phyloP scores from a whole-genome alignment of 2,329 filamentous ascomycete species.

The Neonectria neomacrospora region DNA sequence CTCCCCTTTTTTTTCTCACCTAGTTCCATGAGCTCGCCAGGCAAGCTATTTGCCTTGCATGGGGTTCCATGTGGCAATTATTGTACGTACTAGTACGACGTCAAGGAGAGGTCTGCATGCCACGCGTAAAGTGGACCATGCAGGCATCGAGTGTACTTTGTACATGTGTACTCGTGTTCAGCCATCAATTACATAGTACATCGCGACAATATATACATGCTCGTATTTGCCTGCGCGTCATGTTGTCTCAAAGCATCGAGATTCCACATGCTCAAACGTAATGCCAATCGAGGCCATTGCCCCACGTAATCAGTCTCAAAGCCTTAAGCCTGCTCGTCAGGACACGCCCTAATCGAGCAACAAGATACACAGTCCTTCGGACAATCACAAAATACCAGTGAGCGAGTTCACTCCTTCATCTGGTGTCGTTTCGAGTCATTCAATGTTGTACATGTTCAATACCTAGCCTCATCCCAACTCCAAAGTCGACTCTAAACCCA shows the following conservation, averaged over 20 bases:
- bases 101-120: conserved; percentile 18
- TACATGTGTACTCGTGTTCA: background rate
- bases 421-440: conserved; percentile 30
- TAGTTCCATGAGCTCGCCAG: conserved; percentile 14
- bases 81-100: conserved; percentile 18
- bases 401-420: conserved; percentile 9
- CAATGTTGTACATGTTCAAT: conserved; percentile 41
- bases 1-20: background rate
- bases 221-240: background rate
- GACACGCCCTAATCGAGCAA: background rate
- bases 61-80: conserved; percentile 7
- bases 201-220: background rate
- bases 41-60: conserved; percentile 1
- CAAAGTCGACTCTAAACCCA: conserved; percentile 20
- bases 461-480: conserved; percentile 21
- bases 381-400: background rate
- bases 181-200: background rate
- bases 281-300: background rate
- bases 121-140: conserved; percentile 37
- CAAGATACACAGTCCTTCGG: background rate
- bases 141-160: conserved; percentile 10
- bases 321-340: background rate
- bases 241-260: background rate
- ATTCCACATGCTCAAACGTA: background rate
- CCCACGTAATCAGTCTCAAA: background rate